A percentile compares a stretch with the other conserved stretches of the same genome.
Conservation (phyloP, 768 basidiomycete genomes). For the Mycena belliarum region DNA sequence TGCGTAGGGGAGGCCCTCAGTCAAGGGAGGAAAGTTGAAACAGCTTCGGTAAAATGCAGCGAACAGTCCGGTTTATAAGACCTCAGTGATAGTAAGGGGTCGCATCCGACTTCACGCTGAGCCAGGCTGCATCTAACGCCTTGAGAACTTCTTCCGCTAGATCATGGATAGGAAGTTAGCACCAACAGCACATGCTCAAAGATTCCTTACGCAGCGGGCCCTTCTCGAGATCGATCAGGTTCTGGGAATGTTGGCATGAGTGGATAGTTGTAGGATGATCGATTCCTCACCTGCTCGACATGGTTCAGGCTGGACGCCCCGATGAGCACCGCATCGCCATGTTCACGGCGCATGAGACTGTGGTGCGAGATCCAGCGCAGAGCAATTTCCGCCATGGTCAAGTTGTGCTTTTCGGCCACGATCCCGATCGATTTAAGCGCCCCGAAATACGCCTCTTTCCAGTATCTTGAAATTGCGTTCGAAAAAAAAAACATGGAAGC, state of each 20-base stretch:
- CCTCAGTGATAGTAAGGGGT: slow-evolving; percentile 2
- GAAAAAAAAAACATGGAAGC: too few relatives aligned
- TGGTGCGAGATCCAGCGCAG: slow-evolving; percentile 51
- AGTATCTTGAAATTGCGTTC: slow-evolving; percentile 21
- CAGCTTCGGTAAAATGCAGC: too few relatives aligned
- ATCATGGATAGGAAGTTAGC: not conserved
- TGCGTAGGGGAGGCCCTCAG: too few relatives aligned
- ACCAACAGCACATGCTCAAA: too few relatives aligned
- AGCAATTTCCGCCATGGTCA: slow-evolving; percentile 46
- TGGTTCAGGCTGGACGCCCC: slow-evolving; percentile 44
- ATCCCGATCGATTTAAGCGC: slow-evolving; percentile 23
- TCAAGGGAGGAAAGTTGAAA: too few relatives aligned
- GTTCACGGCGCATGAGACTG: slow-evolving; percentile 35
- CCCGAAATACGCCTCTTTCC: slow-evolving; percentile 29
- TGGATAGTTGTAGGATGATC: not conserved
- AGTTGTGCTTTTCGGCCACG: slow-evolving; percentile 29
- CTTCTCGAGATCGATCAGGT: slow-evolving; percentile 30
- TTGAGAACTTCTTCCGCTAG: slow-evolving; percentile 9
- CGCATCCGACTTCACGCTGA: not conserved
- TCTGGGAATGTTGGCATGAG: slow-evolving; percentile 4
- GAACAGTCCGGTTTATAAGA: too few relatives aligned
- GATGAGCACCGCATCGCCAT: slow-evolving; percentile 42
- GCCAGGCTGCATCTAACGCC: slow-evolving; percentile 9
- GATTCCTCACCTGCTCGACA: slow-evolving; percentile 32
- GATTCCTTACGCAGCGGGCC: slow-evolving; percentile 24